Conservation (phyloP, 345 rosid genomes). For the Microcos paniculata region DNA sequence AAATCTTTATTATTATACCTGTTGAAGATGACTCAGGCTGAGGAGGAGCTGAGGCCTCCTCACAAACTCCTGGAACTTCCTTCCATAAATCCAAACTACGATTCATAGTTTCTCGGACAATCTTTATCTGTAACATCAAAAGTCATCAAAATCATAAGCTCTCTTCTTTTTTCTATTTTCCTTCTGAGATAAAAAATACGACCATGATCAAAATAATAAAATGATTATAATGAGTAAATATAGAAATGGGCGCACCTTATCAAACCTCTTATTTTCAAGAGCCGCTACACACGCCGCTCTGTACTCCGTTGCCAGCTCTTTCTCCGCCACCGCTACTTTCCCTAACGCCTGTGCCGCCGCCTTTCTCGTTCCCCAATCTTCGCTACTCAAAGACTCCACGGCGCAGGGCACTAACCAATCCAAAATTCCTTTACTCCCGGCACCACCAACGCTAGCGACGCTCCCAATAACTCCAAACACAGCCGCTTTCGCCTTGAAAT, state of each 20-base stretch:
- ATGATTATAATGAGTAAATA: background rate
- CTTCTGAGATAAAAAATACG: background rate
- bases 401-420: conserved; percentile 71
- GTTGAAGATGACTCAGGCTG: conserved; percentile 42
- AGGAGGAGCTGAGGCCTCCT: conserved; percentile 39
- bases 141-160: background rate
- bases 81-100: conserved; percentile 75
- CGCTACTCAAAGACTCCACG: conserved; percentile 60
- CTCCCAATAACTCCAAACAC: conserved; percentile 67
- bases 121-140: conserved; percentile 55
- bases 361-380: conserved; percentile 87
- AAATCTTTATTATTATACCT: conserved; percentile 38
- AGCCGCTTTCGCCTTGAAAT: conserved; percentile 75
- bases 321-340: conserved; percentile 60
- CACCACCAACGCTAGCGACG: conserved; percentile 56
- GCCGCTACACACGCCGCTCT: conserved; percentile 46
- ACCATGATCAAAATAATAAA: background rate
- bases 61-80: conserved; percentile 48
- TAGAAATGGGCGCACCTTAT: conserved; percentile 51
- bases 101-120: conserved; percentile 90
- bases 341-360: conserved; percentile 86
- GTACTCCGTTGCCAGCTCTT: conserved; percentile 53
- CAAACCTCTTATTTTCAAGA: conserved; percentile 71
- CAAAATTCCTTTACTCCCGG: conserved; percentile 45
- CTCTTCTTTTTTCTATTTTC: background rate